Base-by-base conservation (phyloP, 116 monocot genomes). In the Papilionanthe hybrid region DNA sequence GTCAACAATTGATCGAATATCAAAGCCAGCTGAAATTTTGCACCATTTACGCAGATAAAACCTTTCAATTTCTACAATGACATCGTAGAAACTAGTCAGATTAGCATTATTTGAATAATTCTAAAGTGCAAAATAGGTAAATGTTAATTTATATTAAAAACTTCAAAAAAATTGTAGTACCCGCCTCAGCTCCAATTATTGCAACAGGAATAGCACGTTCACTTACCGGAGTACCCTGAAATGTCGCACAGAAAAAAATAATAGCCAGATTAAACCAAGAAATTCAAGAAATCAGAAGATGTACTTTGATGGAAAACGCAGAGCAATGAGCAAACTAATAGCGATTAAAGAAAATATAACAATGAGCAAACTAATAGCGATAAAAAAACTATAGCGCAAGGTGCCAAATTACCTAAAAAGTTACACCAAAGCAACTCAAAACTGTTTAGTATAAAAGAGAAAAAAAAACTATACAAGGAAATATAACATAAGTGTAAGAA, bases 131-230 rank as follows among this genome's bases (percentile, higher is more conserved):
- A 65, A 10, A 65, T 65, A 23, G 32, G 13, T 37, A 29, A 37
- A 30, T 37, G 29, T 32, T 69, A 37, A 37, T 11, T 69, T 69
- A 10, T 37, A 69, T 10, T 69, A 37, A 69, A 69, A 32, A 17
- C 15, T 69, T 37, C 32, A 60, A 22, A 25, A 25, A 60, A 60
- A 22, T 6, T 60, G 78, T 1, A 11, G 10, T 84, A 97, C 97
- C 97, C 75, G 89, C 41, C 81, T 94, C 92, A 49, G 94, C 91
- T 81, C 91, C 97, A 87, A 97, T 94, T 80, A 97, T 94, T 63
- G 94, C 94, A 56, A 97, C 94, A 81, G 97, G 97, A 19, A 97
- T 77, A 75, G 97, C 97, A 79, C 97, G 92, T 78, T 97, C 94
- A 79, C 97, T 97, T 13, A 97, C 97, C 80, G 97, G 91, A 88